These are phyloP conservation scores for Alternaria ventricosa DNA, from an alignment of 2,329 filamentous ascomycete genomes.

Conservation along the genomic window DNA sequence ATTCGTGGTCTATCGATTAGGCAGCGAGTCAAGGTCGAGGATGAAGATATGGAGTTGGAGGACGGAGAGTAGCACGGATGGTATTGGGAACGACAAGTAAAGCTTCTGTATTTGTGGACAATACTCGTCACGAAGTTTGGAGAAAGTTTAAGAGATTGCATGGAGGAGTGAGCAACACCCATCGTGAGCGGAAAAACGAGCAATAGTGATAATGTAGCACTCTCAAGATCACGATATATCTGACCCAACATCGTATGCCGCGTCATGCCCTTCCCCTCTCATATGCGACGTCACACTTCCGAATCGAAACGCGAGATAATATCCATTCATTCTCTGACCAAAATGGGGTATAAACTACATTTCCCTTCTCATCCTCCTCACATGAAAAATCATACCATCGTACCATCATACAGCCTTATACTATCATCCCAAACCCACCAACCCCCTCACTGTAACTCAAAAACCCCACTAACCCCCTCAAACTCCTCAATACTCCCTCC, in stretches of 20 bases:
- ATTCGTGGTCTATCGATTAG: neutral
- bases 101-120: too few relatives aligned
- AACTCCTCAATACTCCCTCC: conserved; percentile 70
- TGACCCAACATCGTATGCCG: neutral
- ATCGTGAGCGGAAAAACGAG: neutral
- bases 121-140: too few relatives aligned
- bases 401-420: too few relatives aligned
- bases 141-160: neutral
- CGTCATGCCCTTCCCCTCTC: neutral
- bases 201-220: neutral
- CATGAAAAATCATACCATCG: too few relatives aligned
- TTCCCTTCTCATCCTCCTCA: neutral
- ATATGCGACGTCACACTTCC: neutral
- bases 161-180: too few relatives aligned
- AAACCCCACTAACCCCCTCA: conserved; percentile 4
- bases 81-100: neutral
- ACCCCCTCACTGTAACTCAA: neutral
- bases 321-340: neutral
- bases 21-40: neutral
- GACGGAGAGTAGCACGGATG: neutral
- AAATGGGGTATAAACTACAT: neutral
- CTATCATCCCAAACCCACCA: neutral
- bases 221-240: neutral
- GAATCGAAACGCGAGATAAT: neutral
- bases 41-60: neutral